These are phyloP conservation scores for Domatiomyces globalis DNA, from an alignment of 2,329 filamentous ascomycete genomes.

Conservation along the genomic window DNA sequence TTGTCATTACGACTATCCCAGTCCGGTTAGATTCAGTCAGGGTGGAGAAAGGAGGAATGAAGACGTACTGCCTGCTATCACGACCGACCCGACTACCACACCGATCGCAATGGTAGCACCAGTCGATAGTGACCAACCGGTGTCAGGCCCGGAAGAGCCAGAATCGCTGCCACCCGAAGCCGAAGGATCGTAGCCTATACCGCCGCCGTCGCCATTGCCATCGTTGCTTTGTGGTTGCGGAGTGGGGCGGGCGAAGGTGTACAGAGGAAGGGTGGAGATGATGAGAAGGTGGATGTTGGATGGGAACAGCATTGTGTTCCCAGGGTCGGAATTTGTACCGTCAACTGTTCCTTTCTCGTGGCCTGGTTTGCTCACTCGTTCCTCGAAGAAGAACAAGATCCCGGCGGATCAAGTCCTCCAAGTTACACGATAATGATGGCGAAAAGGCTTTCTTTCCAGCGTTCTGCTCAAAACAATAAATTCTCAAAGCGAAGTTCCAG, in stretches of 20 bases:
- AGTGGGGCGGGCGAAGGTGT: background rate
- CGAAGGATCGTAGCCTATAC: conserved; percentile 19
- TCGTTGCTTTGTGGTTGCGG: background rate
- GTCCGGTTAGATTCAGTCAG: background rate
- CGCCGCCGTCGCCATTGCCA: background rate
- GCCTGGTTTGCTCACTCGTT: no score
- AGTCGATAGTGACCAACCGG: conserved; percentile 49
- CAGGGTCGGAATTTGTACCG: no score
- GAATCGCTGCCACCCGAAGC: conserved; percentile 33
- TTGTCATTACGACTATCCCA: conserved; percentile 25
- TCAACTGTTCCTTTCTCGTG: no score
- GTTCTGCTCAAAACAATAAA: no score
- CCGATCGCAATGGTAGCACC: conserved; percentile 63
- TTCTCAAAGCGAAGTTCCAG: no score
- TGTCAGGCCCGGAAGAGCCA: conserved; percentile 52
- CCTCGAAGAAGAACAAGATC: no score
- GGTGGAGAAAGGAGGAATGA: background rate
- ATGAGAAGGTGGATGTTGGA: background rate
- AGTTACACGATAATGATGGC: no score
- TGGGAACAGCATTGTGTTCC: no score
- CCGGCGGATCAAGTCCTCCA: no score
- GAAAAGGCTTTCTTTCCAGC: no score
- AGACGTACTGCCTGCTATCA: conserved; percentile 53
- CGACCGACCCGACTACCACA: conserved; percentile 52
- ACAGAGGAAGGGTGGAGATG: background rate